These are phyloP conservation scores for Pichia gijzeniarum DNA, from an alignment of 805 yeast genomes.

Conservation along the genomic window DNA sequence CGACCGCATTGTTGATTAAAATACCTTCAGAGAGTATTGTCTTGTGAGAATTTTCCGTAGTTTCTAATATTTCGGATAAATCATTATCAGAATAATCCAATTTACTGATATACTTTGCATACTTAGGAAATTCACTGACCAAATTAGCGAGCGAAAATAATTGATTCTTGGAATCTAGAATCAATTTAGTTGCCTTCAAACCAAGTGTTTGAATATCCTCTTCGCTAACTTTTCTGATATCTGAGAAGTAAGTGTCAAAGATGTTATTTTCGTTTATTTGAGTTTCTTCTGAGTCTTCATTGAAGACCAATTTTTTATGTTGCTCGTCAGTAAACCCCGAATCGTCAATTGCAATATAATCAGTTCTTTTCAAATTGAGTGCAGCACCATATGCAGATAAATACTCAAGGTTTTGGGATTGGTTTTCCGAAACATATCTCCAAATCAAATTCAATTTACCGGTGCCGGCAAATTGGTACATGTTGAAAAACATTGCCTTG, in stretches of 20 bases:
- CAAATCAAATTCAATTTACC: constrained; percentile 71
- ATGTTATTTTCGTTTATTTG: neutral
- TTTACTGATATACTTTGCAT: constrained; percentile 35
- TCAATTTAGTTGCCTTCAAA: constrained; percentile 35
- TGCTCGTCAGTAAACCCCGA: constrained; percentile 33
- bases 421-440: constrained; percentile 51
- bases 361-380: constrained; percentile 57
- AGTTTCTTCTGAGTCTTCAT: neutral
- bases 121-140: constrained; percentile 50
- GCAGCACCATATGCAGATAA: constrained; percentile 64
- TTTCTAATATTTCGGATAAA: constrained; percentile 1
- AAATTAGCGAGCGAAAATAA: constrained; percentile 35
- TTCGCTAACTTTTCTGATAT: constrained; percentile 28
- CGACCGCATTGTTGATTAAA: constrained; percentile 63
- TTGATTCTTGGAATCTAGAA: constrained; percentile 29
- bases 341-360: constrained; percentile 61
- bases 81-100: constrained; percentile 11
- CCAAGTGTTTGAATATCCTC: constrained; percentile 34
- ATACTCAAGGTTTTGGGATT: constrained; percentile 20
- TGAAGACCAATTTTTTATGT: constrained; percentile 24
- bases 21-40: constrained; percentile 36
- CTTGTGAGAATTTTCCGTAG: constrained; percentile 5
- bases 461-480: constrained; percentile 49
- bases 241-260: constrained; percentile 17
- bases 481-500: constrained; percentile 47